A percentile compares a stretch with the other conserved stretches of the same genome.
Evolutionary conservation across 129 eudicot species (phyloP).

Genomic region (Saposhnikovia divaricata): DNA sequence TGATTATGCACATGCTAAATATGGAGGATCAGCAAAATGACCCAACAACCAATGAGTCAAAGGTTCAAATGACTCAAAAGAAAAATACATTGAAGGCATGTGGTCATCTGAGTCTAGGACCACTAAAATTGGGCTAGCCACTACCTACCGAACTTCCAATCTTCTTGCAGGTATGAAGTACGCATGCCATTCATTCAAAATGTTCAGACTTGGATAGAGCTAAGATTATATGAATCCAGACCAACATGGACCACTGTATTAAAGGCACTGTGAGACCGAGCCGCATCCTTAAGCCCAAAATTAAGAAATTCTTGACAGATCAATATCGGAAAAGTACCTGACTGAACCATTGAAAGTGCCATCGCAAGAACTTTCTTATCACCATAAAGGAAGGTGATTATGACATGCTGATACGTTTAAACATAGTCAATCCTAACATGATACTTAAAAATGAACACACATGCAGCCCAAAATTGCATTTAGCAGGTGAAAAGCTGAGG

Average conservation of each 20-base stretch:
- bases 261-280: constrained; percentile 2
- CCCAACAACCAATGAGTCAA: constrained; percentile 8
- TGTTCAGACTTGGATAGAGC: constrained; percentile 3
- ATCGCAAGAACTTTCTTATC: neutral
- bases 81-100: constrained; percentile 7
- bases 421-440: constrained; percentile 73
- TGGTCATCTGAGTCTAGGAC: constrained; percentile 3
- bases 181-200: constrained; percentile 9
- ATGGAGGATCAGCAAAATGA: constrained; percentile 8
- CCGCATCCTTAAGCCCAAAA: constrained; percentile 2
- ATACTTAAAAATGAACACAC: constrained; percentile 75
- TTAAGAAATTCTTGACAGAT: neutral
- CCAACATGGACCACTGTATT: constrained; percentile 20
- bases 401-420: constrained; percentile 25
- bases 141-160: neutral
- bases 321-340: neutral
- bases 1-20: constrained; percentile 32
- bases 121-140: neutral
- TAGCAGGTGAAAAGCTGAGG: constrained; percentile 77
- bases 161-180: constrained; percentile 11
- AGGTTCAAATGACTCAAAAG: constrained; percentile 11
- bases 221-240: neutral
- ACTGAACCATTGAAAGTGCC: neutral
- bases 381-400: neutral
- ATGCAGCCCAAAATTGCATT: constrained; percentile 96